phyloP scores from a whole-genome alignment of 768 basidiomycete species.

The Phanerodontia chrysosporium region DNA sequence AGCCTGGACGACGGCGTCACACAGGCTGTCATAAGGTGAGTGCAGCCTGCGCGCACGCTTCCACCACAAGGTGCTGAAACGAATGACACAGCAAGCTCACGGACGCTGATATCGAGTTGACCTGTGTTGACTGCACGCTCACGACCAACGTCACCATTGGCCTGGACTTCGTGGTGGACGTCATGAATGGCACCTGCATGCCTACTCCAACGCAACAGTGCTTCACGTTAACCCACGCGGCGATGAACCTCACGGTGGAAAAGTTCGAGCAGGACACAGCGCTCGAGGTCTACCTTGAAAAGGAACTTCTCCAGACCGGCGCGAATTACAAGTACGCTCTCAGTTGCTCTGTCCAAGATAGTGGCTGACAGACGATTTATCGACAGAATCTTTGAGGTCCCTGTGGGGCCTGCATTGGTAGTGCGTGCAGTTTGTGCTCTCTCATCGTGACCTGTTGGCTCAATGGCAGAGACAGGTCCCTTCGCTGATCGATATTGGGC shows the following conservation, averaged over 20 bases:
- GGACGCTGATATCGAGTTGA: background rate
- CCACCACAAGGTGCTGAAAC: background rate
- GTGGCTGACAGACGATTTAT: background rate
- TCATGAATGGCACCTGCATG: background rate
- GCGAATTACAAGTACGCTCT: conserved; percentile 5
- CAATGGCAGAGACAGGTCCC: background rate
- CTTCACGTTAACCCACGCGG: conserved; percentile 6
- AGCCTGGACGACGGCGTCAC: background rate
- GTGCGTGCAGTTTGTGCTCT: background rate
- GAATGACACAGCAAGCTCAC: background rate
- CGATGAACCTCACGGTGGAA: conserved; percentile 8
- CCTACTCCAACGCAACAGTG: background rate
- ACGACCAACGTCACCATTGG: conserved; percentile 6
- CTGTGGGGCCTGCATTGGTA: background rate
- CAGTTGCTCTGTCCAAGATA: background rate
- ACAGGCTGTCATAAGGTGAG: background rate
- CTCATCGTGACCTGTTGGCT: background rate
- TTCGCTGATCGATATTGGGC: conserved; percentile 1
- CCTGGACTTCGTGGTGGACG: conserved; percentile 1
- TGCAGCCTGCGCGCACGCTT: background rate
- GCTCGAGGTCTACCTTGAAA: conserved; percentile 3
- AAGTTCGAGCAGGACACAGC: conserved; percentile 3
- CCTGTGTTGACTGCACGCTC: conserved; percentile 4
- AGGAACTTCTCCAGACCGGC: background rate
- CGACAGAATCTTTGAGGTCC: background rate